Percentiles rank a stretch among this genome's conserved stretches.
These are phyloP conservation scores for Xerocomellus intermedius DNA, from an alignment of 768 basidiomycete species.

Conservation along the genomic window DNA sequence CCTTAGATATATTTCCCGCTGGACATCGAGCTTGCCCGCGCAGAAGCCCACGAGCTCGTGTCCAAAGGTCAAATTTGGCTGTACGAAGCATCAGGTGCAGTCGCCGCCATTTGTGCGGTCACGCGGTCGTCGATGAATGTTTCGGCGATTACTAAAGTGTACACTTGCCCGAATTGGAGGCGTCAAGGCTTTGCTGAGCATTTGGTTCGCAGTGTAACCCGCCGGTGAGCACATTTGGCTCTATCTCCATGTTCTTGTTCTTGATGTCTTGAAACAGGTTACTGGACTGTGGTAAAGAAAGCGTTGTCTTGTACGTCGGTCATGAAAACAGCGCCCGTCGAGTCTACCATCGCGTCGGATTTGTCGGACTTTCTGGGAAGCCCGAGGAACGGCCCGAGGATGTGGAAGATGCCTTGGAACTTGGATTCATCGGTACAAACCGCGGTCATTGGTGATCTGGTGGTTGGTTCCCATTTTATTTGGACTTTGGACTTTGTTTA, in stretches of 20 bases:
- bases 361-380: conserved; percentile 43
- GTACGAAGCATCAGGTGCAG: conserved; percentile 41
- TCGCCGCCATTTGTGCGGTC: conserved; percentile 54
- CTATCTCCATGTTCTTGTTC: not conserved
- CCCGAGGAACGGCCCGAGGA: conserved; percentile 33
- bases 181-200: conserved; percentile 49
- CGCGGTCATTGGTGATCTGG: conserved; percentile 52
- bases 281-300: conserved; percentile 42
- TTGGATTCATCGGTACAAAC: conserved; percentile 47
- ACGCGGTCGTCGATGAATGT: conserved; percentile 51
- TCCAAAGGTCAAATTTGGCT: conserved; percentile 51
- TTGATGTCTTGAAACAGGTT: conserved; percentile 28
- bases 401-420: conserved; percentile 50
- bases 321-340: conserved; percentile 48
- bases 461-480: not conserved
- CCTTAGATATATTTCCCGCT: conserved; percentile 48
- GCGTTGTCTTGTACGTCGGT: conserved; percentile 55
- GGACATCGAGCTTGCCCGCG: conserved; percentile 35
- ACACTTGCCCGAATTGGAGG: conserved; percentile 46
- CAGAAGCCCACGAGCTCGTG: conserved; percentile 49
- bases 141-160: conserved; percentile 58
- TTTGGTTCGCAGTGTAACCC: conserved; percentile 48
- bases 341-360: conserved; percentile 56
- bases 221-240: conserved; percentile 32
- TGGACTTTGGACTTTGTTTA: not conserved